Base-by-base conservation (phyloP, 1,284 basidiomycete species). In the Pseudozyma thailandica region DNA sequence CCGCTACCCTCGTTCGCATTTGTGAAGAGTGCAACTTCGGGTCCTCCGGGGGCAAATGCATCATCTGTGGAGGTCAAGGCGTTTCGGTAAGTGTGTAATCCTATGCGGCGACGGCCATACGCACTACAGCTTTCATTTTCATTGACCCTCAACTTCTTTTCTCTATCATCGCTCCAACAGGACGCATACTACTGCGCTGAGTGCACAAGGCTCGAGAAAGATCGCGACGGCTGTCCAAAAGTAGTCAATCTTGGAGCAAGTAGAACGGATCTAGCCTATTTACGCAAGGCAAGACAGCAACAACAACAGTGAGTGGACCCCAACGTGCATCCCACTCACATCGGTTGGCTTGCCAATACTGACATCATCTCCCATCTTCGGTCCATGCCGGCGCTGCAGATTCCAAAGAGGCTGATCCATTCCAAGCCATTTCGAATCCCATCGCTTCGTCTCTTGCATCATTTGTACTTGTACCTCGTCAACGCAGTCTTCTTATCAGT, bases 1-100 rank as follows among this genome's bases (percentile, higher is more conserved):
- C 96, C 64, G 93, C 96, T 85, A 97, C 95, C 16, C 87, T 98
- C 58, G 96, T 98, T 57, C 90, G 94, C 78, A 96, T 98, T 79
- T 98, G 96, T 84, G 96, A 98, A 83, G 95, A 98, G 86, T 98
- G 96, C 85, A 98, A 98, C 84, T 98, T 84, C 60, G 96, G 96
- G 62, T 94, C 93, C 52, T 96, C 94, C 82, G 94, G 94, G 25
- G 93, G 94, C 56, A 88, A 93, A 70, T 99, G 96, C 84, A 97
- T 98, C 85, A 94, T 98, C 72, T 98, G 96, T 48, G 81, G 81
- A 26, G 65, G 53, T 15, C 64, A 59, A 25, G 81, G 80, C 33
- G 76, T 82, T 16, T 81, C 81, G 1, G 77, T 79, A 58, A 69
- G 74, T 72, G n/a, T n/a, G n/a, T n/a, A n/a, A n/a, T n/a, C n/a